Base-by-base conservation (phyloP, 352 stramenopile genomes). In the Phytophthora podocarpi region DNA sequence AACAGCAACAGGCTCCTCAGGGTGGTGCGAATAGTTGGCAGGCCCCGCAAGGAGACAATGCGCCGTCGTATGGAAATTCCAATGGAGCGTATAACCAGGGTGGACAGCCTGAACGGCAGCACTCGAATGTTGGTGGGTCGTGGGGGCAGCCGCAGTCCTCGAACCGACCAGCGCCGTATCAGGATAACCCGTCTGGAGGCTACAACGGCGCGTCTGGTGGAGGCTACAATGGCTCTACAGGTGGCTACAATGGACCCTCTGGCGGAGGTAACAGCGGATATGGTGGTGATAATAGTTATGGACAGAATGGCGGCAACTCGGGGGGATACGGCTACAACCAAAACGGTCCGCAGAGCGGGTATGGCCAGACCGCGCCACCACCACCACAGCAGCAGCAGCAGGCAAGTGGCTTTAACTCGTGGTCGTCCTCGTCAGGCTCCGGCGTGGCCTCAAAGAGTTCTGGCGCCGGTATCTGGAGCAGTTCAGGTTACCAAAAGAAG, bases 401-500 rank as follows among this genome's bases (percentile, higher is more conserved):
- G 36, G 39, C 69, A 23, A 74, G 58, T 53, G 73, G 84, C 1
- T 74, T 93, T 26, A 70, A 72, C 16, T 90, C 82, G 45, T 91
- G 82, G 84, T 73, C 76, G 16, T 62, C 74, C 1, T 46, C 70
- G 1, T 57, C 74, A 2, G 39, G 36, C 2, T 59, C 63, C 36
- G 75, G 73, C 2, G 39, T 72, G 23, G 60, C 73, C 16, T 57
- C 59, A 5, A 92, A 93, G 54, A 58, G 43, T 11, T 40, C 68
- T 13, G 67, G 67, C 13, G 56, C 74, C 12, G 87, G 87, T 12
- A 87, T 87, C 41, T 96, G 87, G 87, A 93, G 84, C 63, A 93
- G 75, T 57, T 69, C 76, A 23, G 87, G 87, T 0, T 96, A 93
- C 49, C 83, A 96, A 55, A 91, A 91, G 60, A 87, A 78, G 27